Evolutionary conservation across 306 rosid genomes (phyloP).

Genomic region (Glycyrrhiza uralensis): DNA sequence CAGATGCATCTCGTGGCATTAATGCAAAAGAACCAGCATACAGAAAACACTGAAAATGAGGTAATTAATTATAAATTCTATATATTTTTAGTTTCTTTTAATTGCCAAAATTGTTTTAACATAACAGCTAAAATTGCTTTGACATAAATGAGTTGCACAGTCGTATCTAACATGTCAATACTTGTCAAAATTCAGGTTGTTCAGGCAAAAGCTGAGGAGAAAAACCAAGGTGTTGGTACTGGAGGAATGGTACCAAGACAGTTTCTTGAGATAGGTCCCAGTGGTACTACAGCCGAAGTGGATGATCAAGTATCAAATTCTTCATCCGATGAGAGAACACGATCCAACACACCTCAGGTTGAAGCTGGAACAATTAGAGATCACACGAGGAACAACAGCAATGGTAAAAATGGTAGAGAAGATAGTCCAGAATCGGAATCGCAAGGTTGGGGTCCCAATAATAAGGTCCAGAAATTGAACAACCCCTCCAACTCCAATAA

Average conservation of each 20-base stretch:
- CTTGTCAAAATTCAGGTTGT: constrained; percentile 46
- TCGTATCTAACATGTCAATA: no score
- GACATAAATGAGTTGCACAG: not conserved
- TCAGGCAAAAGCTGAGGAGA: constrained; percentile 44
- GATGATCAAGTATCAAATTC: constrained; percentile 54
- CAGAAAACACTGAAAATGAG: constrained; percentile 31
- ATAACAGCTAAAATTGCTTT: not conserved
- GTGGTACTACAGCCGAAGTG: constrained; percentile 34
- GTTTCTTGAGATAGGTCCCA: constrained; percentile 61
- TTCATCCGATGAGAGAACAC: constrained; percentile 76
- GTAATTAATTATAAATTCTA: constrained; percentile 11
- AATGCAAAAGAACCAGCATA: constrained; percentile 49
- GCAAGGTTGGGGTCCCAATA: constrained; percentile 65
- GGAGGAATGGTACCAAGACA: constrained; percentile 53
- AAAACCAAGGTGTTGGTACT: constrained; percentile 33
- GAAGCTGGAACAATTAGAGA: constrained; percentile 27
- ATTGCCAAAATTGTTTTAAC: not conserved
- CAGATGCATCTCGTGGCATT: constrained; percentile 67
- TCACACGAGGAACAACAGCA: constrained; percentile 15
- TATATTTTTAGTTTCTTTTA: not conserved
- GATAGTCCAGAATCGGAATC: constrained; percentile 78
- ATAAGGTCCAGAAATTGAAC: constrained; percentile 50
- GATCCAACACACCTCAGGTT: constrained; percentile 59
- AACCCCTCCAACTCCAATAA: constrained; percentile 29
- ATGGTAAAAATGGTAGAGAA: constrained; percentile 53